Conservation (phyloP, 1,284 basidiomycete species). For the Chalciporus piperatoides region DNA sequence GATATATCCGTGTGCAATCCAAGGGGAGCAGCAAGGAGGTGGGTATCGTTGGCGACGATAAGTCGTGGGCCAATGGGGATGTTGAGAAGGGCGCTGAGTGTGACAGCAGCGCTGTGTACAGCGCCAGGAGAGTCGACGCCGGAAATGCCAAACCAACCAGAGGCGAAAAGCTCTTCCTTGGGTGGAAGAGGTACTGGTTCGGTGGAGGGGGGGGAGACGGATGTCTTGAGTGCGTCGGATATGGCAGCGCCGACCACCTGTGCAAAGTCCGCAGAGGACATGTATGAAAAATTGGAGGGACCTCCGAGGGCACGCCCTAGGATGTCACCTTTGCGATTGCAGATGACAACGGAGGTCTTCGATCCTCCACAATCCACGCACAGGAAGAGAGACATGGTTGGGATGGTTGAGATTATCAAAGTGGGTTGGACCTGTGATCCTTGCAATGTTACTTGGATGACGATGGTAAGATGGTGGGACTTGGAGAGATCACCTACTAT, state of each 20-base stretch:
- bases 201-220: constrained; percentile 33
- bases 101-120: constrained; percentile 47
- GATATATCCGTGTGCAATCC: constrained; percentile 52
- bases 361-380: constrained; percentile 81
- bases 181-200: constrained; percentile 42
- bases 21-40: constrained; percentile 71
- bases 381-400: constrained; percentile 57
- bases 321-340: constrained; percentile 50
- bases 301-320: constrained; percentile 62
- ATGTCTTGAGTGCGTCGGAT: constrained; percentile 49
- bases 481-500: neutral
- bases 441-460: neutral
- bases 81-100: constrained; percentile 52
- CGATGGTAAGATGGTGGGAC: neutral
- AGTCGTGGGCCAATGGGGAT: constrained; percentile 52
- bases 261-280: constrained; percentile 47
- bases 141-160: constrained; percentile 75
- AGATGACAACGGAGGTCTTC: constrained; percentile 72
- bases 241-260: constrained; percentile 48
- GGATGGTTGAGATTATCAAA: neutral
- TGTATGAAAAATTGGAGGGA: constrained; percentile 66
- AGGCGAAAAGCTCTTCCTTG: constrained; percentile 42
- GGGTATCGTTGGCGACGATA: constrained; percentile 69
- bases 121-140: constrained; percentile 69
- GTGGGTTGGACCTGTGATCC: neutral